Conservation (phyloP, 2,329 filamentous ascomycete species). For the Colletotrichum magnum region DNA sequence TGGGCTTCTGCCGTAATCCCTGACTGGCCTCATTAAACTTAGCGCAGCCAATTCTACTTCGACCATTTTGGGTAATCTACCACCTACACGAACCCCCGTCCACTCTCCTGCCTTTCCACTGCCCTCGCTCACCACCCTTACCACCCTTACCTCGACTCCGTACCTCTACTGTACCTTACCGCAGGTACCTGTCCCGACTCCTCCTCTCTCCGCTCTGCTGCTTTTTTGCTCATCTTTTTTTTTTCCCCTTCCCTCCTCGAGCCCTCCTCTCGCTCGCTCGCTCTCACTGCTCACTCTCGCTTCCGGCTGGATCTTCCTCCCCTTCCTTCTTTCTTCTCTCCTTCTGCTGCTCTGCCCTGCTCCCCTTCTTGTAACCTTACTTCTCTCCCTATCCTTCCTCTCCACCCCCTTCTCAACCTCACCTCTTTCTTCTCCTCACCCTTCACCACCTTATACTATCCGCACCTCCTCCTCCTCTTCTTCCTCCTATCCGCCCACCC, state of each 20-base stretch:
- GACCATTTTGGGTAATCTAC: conserved; percentile 55
- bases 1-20: conserved; percentile 42
- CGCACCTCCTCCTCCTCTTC: conserved; percentile 47
- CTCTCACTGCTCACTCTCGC: conserved; percentile 46
- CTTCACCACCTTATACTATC: conserved; percentile 44
- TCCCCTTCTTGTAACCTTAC: conserved; percentile 48
- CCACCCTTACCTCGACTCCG: conserved; percentile 30
- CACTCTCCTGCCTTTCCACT: conserved; percentile 42
- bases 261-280: conserved; percentile 36
- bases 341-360: conserved; percentile 42
- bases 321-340: conserved; percentile 51
- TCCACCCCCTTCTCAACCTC: conserved; percentile 37
- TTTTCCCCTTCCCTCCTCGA: conserved; percentile 14
- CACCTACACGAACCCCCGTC: conserved; percentile 45
- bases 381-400: conserved; percentile 41
- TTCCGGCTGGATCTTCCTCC: conserved; percentile 48
- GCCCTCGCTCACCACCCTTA: conserved; percentile 18
- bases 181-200: conserved; percentile 21
- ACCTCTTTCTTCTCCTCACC: conserved; percentile 42
- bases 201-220: conserved; percentile 33
- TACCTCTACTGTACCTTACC: conserved; percentile 22
- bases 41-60: conserved; percentile 55
- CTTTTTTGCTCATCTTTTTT: conserved; percentile 30
- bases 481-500: conserved; percentile 47
- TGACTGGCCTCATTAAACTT: conserved; percentile 57